A percentile compares a stretch with the other conserved stretches of the same genome.
phyloP scores from a whole-genome alignment of 2,329 filamentous ascomycete species.

The Fusarium chaquense region DNA sequence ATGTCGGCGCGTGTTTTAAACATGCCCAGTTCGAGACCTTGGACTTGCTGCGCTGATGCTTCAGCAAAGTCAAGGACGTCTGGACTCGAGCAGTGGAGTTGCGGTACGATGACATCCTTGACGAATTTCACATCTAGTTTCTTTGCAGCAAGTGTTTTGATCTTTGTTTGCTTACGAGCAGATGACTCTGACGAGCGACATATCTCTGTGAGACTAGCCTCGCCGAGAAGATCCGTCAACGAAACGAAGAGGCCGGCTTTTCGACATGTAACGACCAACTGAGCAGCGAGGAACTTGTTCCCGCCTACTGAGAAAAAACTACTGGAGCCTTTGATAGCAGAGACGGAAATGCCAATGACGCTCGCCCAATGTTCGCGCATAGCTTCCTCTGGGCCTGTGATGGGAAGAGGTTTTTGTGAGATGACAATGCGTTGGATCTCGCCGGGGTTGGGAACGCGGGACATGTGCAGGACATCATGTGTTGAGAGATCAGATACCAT shows the following conservation, averaged over 20 bases:
- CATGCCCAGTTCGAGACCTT: constrained; percentile 62
- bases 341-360: constrained; percentile 56
- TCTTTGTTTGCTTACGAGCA: background rate
- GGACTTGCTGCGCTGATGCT: constrained; percentile 61
- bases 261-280: constrained; percentile 60
- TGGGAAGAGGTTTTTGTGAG: constrained; percentile 58
- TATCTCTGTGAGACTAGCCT: constrained; percentile 59
- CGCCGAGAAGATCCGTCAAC: constrained; percentile 58
- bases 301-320: constrained; percentile 63
- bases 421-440: constrained; percentile 51
- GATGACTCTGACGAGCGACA: constrained; percentile 52
- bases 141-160: background rate
- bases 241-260: constrained; percentile 56
- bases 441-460: constrained; percentile 53
- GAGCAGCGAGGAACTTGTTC: constrained; percentile 58
- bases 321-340: constrained; percentile 57
- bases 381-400: constrained; percentile 61
- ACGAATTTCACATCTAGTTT: constrained; percentile 54
- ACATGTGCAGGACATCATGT: constrained; percentile 58
- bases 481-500: constrained; percentile 58
- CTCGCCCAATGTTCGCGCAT: constrained; percentile 63
- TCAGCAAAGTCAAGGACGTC: constrained; percentile 62
- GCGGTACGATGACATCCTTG: constrained; percentile 57
- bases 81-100: constrained; percentile 56
- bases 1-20: constrained; percentile 59